Evolutionary conservation across 2,329 filamentous ascomycete genomes (phyloP), one percentile per base, ranked within the genome.

Genomic region (Pestalotiopsis sp.): DNA sequence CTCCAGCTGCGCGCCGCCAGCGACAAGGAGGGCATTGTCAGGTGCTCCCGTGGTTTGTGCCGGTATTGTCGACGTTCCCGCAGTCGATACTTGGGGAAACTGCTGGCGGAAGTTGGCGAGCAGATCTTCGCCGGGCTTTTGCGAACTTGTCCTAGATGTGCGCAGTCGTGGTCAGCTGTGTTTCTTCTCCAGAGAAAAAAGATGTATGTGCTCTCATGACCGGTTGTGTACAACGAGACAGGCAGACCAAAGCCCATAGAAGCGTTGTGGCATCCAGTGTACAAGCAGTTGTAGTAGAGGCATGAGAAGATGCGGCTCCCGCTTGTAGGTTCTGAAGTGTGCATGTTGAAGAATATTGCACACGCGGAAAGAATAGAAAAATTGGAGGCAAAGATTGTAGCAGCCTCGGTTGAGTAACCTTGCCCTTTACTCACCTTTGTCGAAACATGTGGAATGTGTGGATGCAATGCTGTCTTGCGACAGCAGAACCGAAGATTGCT

Each of bases 61-160:
- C 66, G 85, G 76, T 68, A 82, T 78, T 66, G 86, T 79, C 73
- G 81, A 75, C 62, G 74, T 68, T 68, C 83, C 83, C 69, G 86
- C 84, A 66, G 87, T 83, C 68, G 87, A 83, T 70, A 97, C 84
- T 75, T 95, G 90, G 61, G 93, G 92, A 77, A 97, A 97, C 73
- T 89, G 91, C 76, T 93, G 89, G 80, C 93, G 93, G 83, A 97
- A 97, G 79, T 90, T 91, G 81, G 90, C 90, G 79, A 96, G 90
- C 77, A 97, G 87, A 76, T 95, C 93, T 78, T 95, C 92, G 79
- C 90, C 91, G 68, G 94, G 94, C 84, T 97, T 97, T 81, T 94
- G 93, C 68, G 92, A 90, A 80, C 89, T 94, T 77, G 89, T 93
- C 82, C 91, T 93, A 73, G 72, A 66, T 63, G 67, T 67, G 68